phyloP scores from a whole-genome alignment of 768 basidiomycete genomes.

The Phaeotremella skinneri region DNA sequence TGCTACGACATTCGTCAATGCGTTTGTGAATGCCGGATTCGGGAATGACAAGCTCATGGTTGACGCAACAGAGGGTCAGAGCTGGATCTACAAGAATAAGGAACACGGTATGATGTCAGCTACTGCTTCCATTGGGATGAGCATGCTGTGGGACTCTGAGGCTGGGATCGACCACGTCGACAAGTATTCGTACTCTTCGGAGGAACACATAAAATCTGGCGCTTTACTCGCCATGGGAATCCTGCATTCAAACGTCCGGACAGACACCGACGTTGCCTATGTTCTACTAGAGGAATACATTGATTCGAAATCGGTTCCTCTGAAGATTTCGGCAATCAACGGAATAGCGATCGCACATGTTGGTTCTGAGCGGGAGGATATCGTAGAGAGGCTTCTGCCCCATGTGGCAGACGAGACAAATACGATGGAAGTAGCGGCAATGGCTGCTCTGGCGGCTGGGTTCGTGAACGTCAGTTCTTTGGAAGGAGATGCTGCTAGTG shows the following conservation, averaged over 20 bases:
- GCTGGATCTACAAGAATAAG: slow-evolving; percentile 99
- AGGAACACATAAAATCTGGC: slow-evolving; percentile 97
- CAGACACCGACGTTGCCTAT: slow-evolving; percentile 88
- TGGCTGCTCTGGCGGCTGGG: slow-evolving; percentile 83
- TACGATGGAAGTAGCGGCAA: slow-evolving; percentile 82
- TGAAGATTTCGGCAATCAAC: slow-evolving; percentile 84
- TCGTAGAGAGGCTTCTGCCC: slow-evolving; percentile 73
- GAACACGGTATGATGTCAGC: slow-evolving; percentile 99
- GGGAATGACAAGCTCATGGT: slow-evolving; percentile 99
- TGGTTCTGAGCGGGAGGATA: slow-evolving; percentile 85
- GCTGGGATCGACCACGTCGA: slow-evolving; percentile 90
- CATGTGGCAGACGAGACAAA: slow-evolving; percentile 74
- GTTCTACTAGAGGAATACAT: slow-evolving; percentile 87
- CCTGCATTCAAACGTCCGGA: slow-evolving; percentile 80
- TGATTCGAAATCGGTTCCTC: slow-evolving; percentile 75
- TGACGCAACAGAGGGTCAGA: slow-evolving; percentile 89
- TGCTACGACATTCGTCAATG: slow-evolving; percentile 96
- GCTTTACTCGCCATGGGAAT: slow-evolving; percentile 93
- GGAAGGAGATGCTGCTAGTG: slow-evolving; percentile 84
- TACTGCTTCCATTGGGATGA: slow-evolving; percentile 87
- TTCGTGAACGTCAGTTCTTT: slow-evolving; percentile 95
- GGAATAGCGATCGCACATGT: slow-evolving; percentile 90
- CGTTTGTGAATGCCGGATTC: slow-evolving; percentile 97
- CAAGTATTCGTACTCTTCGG: slow-evolving; percentile 93
- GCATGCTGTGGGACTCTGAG: slow-evolving; percentile 94